Percentiles rank a stretch among this genome's conserved stretches.
These are phyloP conservation scores for Pezicula rhizophila DNA, from an alignment of 2,329 filamentous ascomycete genomes.

Conservation along the genomic window DNA sequence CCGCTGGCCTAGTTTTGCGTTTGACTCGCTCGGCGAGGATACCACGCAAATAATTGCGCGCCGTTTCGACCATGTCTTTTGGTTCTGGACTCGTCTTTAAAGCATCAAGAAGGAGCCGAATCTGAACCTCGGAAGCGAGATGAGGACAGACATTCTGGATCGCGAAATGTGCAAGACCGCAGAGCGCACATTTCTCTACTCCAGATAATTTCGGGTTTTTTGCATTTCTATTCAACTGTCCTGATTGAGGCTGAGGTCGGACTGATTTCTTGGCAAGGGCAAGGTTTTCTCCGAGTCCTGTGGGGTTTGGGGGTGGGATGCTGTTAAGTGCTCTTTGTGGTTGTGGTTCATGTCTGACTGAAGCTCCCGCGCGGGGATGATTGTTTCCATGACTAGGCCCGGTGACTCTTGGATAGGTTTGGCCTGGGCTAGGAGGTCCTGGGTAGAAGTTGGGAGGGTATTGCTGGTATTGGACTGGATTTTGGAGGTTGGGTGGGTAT, in stretches of 20 bases:
- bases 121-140: conserved; percentile 54
- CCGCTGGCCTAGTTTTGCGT: neutral
- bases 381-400: neutral
- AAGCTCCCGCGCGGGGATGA: too few species aligned
- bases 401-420: neutral
- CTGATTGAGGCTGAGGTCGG: conserved; percentile 43
- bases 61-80: conserved; percentile 39
- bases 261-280: conserved; percentile 45
- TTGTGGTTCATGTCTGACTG: too few species aligned
- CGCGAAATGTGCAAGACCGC: conserved; percentile 57
- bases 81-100: conserved; percentile 53
- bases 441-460: too few species aligned
- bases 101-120: conserved; percentile 57
- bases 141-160: conserved; percentile 52
- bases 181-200: conserved; percentile 57
- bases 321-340: too few species aligned
- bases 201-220: conserved; percentile 41
- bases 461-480: too few species aligned
- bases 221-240: conserved; percentile 27
- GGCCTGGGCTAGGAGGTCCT: neutral
- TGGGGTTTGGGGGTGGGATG: neutral
- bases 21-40: neutral
- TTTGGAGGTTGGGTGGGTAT: too few species aligned
- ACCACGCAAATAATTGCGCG: conserved; percentile 5
- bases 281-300: neutral